Evolutionary conservation across 1,139 yeast genomes (phyloP).

Genomic region (Pneumocystis jirovecii): DNA sequence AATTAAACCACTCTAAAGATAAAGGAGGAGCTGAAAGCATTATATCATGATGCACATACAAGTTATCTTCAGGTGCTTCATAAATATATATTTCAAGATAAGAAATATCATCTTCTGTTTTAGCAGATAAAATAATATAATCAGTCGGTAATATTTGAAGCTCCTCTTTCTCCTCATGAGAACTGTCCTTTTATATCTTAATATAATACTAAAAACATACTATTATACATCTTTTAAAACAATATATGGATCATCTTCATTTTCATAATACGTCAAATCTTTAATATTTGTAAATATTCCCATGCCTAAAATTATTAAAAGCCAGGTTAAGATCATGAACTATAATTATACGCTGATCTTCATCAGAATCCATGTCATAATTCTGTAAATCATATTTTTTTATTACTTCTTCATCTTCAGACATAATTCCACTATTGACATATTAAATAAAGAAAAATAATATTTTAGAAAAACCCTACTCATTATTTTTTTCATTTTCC

Average conservation of each 20-base stretch:
- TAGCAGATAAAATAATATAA: conserved; percentile 73
- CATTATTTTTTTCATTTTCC: conserved; percentile 22
- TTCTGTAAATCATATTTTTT: conserved; percentile 78
- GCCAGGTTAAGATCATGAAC: not conserved
- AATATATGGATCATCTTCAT: conserved; percentile 60
- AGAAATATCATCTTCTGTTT: conserved; percentile 92
- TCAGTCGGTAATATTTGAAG: conserved; percentile 81
- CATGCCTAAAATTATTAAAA: conserved; percentile 12
- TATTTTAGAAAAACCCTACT: not conserved
- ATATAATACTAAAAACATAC: not conserved
- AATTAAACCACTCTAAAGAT: conserved; percentile 90
- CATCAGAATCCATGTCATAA: conserved; percentile 66
- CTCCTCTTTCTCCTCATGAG: conserved; percentile 63
- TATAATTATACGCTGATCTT: conserved; percentile 37
- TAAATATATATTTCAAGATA: conserved; percentile 85
- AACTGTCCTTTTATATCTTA: conserved; percentile 24
- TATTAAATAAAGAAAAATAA: not conserved
- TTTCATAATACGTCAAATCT: conserved; percentile 39
- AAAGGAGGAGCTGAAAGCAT: conserved; percentile 96
- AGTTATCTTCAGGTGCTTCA: conserved; percentile 55
- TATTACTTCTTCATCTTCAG: conserved; percentile 20
- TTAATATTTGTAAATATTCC: conserved; percentile 30
- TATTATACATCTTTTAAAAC: conserved; percentile 40
- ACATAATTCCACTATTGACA: not conserved
- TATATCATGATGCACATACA: conserved; percentile 90